Evolutionary conservation across 2,329 filamentous ascomycete species (phyloP).

Genomic region (Pseudophaeomoniella oleicola): DNA sequence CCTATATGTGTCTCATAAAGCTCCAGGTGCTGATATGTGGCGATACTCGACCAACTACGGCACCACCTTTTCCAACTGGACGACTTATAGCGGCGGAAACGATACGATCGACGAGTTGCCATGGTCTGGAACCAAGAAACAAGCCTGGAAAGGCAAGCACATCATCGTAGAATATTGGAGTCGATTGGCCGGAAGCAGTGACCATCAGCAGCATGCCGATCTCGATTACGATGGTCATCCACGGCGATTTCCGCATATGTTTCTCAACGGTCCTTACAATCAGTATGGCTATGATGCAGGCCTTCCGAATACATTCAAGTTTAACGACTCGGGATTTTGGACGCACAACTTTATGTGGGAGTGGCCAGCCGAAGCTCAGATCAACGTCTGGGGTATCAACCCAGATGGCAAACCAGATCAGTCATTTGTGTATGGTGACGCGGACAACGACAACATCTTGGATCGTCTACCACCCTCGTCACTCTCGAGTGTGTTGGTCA

Average conservation of each 20-base stretch:
- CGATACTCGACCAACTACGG: constrained; percentile 50
- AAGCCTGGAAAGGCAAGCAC: constrained; percentile 48
- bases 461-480: constrained; percentile 48
- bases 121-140: constrained; percentile 45
- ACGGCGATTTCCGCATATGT: constrained; percentile 44
- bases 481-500: constrained; percentile 39
- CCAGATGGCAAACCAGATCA: constrained; percentile 47
- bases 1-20: constrained; percentile 41
- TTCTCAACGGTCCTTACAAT: constrained; percentile 48
- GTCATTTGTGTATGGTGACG: constrained; percentile 44
- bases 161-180: constrained; percentile 51
- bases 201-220: constrained; percentile 47
- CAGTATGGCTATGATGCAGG: constrained; percentile 50
- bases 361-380: constrained; percentile 46
- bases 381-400: constrained; percentile 55
- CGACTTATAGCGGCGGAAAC: constrained; percentile 38
- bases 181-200: constrained; percentile 41
- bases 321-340: constrained; percentile 38
- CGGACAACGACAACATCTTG: constrained; percentile 44
- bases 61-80: constrained; percentile 44
- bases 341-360: constrained; percentile 46
- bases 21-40: constrained; percentile 47
- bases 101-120: constrained; percentile 30
- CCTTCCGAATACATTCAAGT: constrained; percentile 36
- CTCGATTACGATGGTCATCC: constrained; percentile 22